A percentile compares a stretch with the other conserved stretches of the same genome.
Conservation (phyloP, 2,329 filamentous ascomycete species). For the Madurella mycetomatis region DNA sequence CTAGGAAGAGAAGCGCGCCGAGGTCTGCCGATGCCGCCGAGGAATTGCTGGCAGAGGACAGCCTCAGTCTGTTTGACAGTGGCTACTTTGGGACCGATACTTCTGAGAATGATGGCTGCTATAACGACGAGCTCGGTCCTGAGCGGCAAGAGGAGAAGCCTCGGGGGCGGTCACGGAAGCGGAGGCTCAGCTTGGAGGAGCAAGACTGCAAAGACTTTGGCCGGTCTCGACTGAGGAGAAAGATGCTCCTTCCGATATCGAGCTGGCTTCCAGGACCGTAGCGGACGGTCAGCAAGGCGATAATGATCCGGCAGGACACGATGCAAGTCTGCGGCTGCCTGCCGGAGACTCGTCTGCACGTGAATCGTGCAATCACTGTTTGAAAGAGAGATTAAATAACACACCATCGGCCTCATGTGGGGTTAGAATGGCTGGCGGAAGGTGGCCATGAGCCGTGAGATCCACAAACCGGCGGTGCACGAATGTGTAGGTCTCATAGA, state of each 20-base stretch:
- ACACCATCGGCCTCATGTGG: too few species aligned
- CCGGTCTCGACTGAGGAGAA: neutral
- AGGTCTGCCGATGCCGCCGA: conserved; percentile 1
- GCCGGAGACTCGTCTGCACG: too few species aligned
- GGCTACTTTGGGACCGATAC: neutral
- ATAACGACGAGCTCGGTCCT: neutral
- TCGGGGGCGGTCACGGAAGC: neutral
- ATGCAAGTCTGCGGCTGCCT: too few species aligned
- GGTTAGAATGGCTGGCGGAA: too few species aligned
- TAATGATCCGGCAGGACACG: too few species aligned
- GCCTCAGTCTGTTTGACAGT: neutral
- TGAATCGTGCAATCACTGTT: too few species aligned
- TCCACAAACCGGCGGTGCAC: too few species aligned
- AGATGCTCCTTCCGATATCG: neutral
- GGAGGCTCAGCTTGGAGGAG: neutral
- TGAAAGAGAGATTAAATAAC: too few species aligned
- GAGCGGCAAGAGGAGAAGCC: neutral
- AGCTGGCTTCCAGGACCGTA: too few species aligned
- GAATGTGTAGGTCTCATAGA: too few species aligned
- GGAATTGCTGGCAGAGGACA: neutral
- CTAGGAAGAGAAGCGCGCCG: neutral
- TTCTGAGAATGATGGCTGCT: neutral
- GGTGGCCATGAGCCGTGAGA: too few species aligned
- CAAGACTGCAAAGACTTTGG: neutral
- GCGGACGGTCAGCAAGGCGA: too few species aligned